Conservation (phyloP, 176 grass and related monocot species). For the Hsuehochloa calcarea region DNA sequence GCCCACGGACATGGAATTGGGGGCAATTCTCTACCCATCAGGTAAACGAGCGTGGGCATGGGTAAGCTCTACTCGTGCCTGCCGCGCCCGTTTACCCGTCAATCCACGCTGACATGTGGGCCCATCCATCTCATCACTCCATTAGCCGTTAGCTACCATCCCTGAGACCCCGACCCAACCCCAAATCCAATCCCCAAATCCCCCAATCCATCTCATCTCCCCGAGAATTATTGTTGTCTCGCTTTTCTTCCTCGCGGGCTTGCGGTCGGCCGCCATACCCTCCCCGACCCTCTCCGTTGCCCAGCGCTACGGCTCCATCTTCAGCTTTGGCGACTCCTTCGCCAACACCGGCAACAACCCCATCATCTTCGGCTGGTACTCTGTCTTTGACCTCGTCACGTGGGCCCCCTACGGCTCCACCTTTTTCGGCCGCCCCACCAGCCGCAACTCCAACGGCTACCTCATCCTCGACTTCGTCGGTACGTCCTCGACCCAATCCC, state of each 20-base stretch:
- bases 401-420: too few relatives aligned
- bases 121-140: too few relatives aligned
- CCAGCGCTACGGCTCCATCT: constrained; percentile 24
- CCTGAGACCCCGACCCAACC: too few relatives aligned
- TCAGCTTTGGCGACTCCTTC: constrained; percentile 40
- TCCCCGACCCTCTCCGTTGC: neutral
- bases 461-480: constrained; percentile 62
- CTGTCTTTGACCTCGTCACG: neutral
- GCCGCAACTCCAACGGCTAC: constrained; percentile 47
- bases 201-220: too few relatives aligned
- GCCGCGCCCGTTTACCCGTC: too few relatives aligned
- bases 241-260: neutral
- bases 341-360: constrained; percentile 31
- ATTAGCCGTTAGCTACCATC: too few relatives aligned
- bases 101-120: too few relatives aligned
- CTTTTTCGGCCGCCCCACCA: constrained; percentile 46
- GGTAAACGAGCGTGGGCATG: too few relatives aligned
- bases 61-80: too few relatives aligned
- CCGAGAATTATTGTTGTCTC: neutral
- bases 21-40: too few relatives aligned
- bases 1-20: too few relatives aligned
- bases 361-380: neutral
- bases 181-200: too few relatives aligned
- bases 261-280: neutral
- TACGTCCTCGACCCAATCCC: neutral